These are phyloP conservation scores for Paecilomyces niveus DNA, from an alignment of 2,329 filamentous ascomycete genomes.

Conservation along the genomic window DNA sequence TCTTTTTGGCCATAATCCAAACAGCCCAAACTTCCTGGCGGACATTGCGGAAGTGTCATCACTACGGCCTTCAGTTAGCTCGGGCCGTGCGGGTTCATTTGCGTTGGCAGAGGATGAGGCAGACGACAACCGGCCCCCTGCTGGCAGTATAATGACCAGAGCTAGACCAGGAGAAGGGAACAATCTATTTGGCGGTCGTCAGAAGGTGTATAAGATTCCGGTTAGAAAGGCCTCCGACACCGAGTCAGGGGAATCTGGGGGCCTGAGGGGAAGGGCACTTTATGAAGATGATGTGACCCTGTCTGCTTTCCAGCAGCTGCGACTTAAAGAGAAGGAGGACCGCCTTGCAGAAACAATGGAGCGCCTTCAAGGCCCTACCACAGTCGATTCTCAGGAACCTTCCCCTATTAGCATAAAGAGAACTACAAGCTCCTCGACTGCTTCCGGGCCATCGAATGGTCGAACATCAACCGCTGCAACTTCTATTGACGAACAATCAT, in stretches of 20 bases:
- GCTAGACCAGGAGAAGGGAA: constrained; percentile 82
- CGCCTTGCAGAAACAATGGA: constrained; percentile 36
- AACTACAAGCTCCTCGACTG: constrained; percentile 78
- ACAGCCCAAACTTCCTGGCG: constrained; percentile 50
- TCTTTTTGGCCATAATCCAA: constrained; percentile 59
- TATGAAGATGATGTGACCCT: constrained; percentile 82
- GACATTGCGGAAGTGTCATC: constrained; percentile 93
- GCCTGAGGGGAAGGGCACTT: constrained; percentile 59
- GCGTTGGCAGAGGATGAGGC: constrained; percentile 52
- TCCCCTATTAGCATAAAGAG: constrained; percentile 60
- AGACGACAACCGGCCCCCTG: constrained; percentile 57
- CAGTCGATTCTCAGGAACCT: constrained; percentile 48
- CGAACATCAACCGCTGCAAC: constrained; percentile 83
- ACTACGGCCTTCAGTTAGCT: constrained; percentile 56
- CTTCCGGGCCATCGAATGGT: constrained; percentile 61
- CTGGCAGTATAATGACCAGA: constrained; percentile 73
- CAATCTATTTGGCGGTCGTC: constrained; percentile 84
- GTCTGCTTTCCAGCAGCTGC: constrained; percentile 76
- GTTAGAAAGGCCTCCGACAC: constrained; percentile 31
- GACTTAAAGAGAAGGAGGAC: constrained; percentile 46
- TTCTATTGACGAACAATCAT: constrained; percentile 61
- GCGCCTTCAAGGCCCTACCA: constrained; percentile 29
- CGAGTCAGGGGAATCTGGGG: constrained; percentile 24
- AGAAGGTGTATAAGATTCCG: constrained; percentile 88
- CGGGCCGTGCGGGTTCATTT: constrained; percentile 59